These are phyloP conservation scores for Fomitopsis pulvina DNA, from an alignment of 768 basidiomycete genomes.

Conservation along the genomic window DNA sequence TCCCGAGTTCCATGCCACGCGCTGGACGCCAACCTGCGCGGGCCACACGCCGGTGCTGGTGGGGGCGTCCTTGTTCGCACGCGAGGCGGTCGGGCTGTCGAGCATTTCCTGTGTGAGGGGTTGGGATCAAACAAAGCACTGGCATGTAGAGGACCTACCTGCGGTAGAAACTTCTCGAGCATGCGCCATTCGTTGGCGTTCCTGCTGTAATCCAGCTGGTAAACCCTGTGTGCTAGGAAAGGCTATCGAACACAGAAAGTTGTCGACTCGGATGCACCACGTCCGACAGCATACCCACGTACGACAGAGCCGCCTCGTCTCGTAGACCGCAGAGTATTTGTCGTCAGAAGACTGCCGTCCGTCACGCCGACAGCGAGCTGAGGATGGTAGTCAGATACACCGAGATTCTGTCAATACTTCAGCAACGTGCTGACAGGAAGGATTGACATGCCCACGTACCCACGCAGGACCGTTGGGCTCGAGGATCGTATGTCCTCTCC, in stretches of 20 bases:
- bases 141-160: conserved; percentile 32
- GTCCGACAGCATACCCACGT: conserved; percentile 21
- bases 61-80: conserved; percentile 29
- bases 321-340: conserved; percentile 61
- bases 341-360: conserved; percentile 77
- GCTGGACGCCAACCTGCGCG: conserved; percentile 67
- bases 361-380: conserved; percentile 77
- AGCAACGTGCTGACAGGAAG: not conserved
- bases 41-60: conserved; percentile 70
- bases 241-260: conserved; percentile 37
- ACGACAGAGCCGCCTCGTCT: conserved; percentile 69
- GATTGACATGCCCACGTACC: conserved; percentile 36
- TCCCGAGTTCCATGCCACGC: conserved; percentile 75
- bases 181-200: conserved; percentile 72
- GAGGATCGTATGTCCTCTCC: conserved; percentile 62
- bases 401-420: conserved; percentile 46
- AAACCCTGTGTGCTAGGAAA: conserved; percentile 73
- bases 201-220: conserved; percentile 83
- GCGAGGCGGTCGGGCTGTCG: conserved; percentile 35
- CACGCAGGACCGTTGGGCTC: conserved; percentile 78
- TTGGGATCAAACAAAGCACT: conserved; percentile 1
- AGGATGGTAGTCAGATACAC: conserved; percentile 80
- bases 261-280: not conserved
- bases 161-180: conserved; percentile 80
- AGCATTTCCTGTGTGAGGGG: conserved; percentile 39